Evolutionary conservation across 768 basidiomycete genomes (phyloP), one percentile per base, ranked within the genome.

Genomic region (Boletus fagicola): DNA sequence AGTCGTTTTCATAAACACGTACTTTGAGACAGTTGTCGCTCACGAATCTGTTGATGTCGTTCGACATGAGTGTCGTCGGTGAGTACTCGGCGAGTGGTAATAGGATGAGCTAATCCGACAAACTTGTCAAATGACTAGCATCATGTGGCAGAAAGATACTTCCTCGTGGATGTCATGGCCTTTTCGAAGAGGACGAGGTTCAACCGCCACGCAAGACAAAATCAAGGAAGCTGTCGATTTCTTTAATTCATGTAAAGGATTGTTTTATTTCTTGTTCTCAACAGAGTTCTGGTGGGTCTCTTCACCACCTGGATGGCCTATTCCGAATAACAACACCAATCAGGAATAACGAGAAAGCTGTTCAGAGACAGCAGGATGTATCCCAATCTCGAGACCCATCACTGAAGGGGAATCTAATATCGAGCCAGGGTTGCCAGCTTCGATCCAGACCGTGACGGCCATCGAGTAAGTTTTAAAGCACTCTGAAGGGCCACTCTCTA

Each of bases 1-100:
- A 2, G n/a, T 31, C 24, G n/a, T 53, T 16, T 13, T 40, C 18
- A n/a, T 42, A 10, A 36, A 11, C 38, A 51, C 84, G 62, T 66
- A 89, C 89, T 57, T 77, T 80, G 57, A 91, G 79, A 51, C 82
- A 82, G 72, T 90, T 90, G 75, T 92, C 90, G 74, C 85, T 88
- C 61, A 92, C 83, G 69, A 87, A 92, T 57, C 83, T 77, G 61
- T 86, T 78, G 51, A 92, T 76, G 62, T 83, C 80, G 54, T 80
- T 77, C 59, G 85, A 78, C 87, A 88, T 88, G 65, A 48, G 45
- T 31, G 51, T 24, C 13, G 30, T 46, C 5, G n/a, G n/a, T 20
- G 12, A 30, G 28, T 47, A 16, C 7, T 26, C 43, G 43, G 22
- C n/a, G 40, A 5, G 15, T 11, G 16, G 30, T 9, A 9, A 6